A percentile compares a stretch with the other conserved stretches of the same genome.
These are phyloP conservation scores for Apiospora phragmitis DNA, from an alignment of 2,329 filamentous ascomycete species.

Conservation along the genomic window DNA sequence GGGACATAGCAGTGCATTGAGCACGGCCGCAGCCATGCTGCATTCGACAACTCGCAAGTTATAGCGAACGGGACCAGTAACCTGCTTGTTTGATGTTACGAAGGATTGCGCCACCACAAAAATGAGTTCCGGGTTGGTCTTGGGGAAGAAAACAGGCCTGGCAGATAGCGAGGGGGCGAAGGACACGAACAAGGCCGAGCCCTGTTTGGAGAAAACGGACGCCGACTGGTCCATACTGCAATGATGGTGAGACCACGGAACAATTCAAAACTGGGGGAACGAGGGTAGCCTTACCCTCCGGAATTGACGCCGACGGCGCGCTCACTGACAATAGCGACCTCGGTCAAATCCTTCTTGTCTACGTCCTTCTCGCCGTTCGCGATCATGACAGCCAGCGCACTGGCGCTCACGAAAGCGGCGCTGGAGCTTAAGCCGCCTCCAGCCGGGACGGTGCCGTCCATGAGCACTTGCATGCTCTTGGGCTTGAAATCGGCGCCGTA, in stretches of 20 bases:
- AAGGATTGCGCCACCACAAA: slow-evolving; percentile 96
- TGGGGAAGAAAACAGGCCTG: slow-evolving; percentile 78
- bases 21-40: slow-evolving; percentile 76
- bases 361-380: slow-evolving; percentile 79
- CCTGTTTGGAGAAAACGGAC: slow-evolving; percentile 87
- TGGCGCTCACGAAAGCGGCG: slow-evolving; percentile 89
- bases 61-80: slow-evolving; percentile 91
- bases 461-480: slow-evolving; percentile 80
- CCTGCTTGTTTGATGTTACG: slow-evolving; percentile 90
- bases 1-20: slow-evolving; percentile 59
- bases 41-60: slow-evolving; percentile 96
- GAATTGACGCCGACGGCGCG: slow-evolving; percentile 94
- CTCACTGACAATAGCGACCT: slow-evolving; percentile 93
- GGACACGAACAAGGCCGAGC: slow-evolving; percentile 84
- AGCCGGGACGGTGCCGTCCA: slow-evolving; percentile 89
- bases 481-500: slow-evolving; percentile 61
- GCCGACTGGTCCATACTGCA: slow-evolving; percentile 93
- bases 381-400: slow-evolving; percentile 81
- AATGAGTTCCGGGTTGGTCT: slow-evolving; percentile 77
- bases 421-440: slow-evolving; percentile 92
- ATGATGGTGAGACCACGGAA: slow-evolving; percentile 9
- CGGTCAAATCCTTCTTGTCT: slow-evolving; percentile 88
- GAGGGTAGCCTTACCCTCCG: slow-evolving; percentile 68
- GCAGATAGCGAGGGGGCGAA: slow-evolving; percentile 81
- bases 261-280: neutral